Percentiles rank a stretch among this genome's conserved stretches.
phyloP scores from a whole-genome alignment of 2,329 filamentous ascomycete species.

The Calycina herbarum region DNA sequence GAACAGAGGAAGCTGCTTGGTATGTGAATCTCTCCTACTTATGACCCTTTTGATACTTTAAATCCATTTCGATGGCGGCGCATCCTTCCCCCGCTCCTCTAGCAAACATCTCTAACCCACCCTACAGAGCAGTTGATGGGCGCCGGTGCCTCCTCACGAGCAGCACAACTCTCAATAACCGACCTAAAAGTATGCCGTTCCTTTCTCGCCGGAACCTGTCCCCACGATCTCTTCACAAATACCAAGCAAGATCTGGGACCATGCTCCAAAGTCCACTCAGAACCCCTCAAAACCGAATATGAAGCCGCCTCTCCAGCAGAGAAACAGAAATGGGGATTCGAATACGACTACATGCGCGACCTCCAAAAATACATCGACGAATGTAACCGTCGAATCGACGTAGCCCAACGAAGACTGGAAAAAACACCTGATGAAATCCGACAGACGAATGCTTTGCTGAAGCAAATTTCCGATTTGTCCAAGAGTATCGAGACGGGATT shows the following conservation, averaged over 20 bases:
- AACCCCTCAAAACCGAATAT: conserved; percentile 87
- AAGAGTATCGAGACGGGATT: conserved; percentile 79
- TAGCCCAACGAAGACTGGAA: conserved; percentile 84
- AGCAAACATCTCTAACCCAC: conserved; percentile 20
- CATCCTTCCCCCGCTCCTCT: neutral
- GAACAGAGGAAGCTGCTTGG: conserved; percentile 96
- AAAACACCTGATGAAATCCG: conserved; percentile 98
- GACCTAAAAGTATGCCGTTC: conserved; percentile 95
- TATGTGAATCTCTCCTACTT: conserved; percentile 39
- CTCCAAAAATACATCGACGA: conserved; percentile 96
- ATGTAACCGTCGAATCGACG: conserved; percentile 91
- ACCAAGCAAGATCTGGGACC: conserved; percentile 95
- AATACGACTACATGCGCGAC: conserved; percentile 95
- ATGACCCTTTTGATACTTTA: neutral
- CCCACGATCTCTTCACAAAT: conserved; percentile 98
- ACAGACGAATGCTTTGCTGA: conserved; percentile 88
- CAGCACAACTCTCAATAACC: conserved; percentile 80
- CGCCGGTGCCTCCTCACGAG: conserved; percentile 69
- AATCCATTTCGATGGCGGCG: neutral
- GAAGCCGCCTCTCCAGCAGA: conserved; percentile 71
- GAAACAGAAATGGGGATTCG: conserved; percentile 72
- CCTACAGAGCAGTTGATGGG: conserved; percentile 85
- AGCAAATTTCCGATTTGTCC: conserved; percentile 78
- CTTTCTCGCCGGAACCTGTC: conserved; percentile 90
- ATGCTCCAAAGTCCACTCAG: conserved; percentile 85